Evolutionary conservation across 2,329 filamentous ascomycete species (phyloP).

Genomic region (Ceratocystis cubensis): DNA sequence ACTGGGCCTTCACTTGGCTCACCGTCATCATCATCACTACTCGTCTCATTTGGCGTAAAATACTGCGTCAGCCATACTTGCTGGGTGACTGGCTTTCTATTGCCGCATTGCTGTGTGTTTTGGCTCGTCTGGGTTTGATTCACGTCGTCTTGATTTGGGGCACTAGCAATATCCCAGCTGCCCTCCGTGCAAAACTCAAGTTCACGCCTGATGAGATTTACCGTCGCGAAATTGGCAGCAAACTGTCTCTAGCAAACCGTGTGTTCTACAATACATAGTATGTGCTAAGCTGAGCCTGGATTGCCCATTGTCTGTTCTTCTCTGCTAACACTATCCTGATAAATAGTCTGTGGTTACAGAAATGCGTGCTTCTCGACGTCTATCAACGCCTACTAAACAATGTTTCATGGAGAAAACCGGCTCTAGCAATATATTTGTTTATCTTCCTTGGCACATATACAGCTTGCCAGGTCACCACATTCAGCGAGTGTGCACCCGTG

Average conservation of each 20-base stretch:
- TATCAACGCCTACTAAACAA: constrained; percentile 25
- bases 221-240: constrained; percentile 28
- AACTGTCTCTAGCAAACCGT: constrained; percentile 28
- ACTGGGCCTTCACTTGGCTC: constrained; percentile 25
- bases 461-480: constrained; percentile 27
- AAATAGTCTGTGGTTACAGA: constrained; percentile 26
- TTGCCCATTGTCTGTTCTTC: background rate
- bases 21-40: constrained; percentile 23
- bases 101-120: constrained; percentile 30
- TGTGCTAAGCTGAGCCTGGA: constrained; percentile 21
- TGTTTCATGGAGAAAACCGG: constrained; percentile 24
- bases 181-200: constrained; percentile 22
- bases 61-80: constrained; percentile 22
- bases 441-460: constrained; percentile 27
- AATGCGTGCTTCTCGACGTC: constrained; percentile 26
- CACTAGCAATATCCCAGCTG: constrained; percentile 28
- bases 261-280: constrained; percentile 29
- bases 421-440: constrained; percentile 25
- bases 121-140: constrained; percentile 25
- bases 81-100: constrained; percentile 27
- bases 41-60: constrained; percentile 23
- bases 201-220: constrained; percentile 28
- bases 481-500: constrained; percentile 35
- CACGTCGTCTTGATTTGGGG: constrained; percentile 30
- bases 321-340: background rate